phyloP scores from a whole-genome alignment of 495 filamentous ascomycete species.

The Eremomyces bilateralis region DNA sequence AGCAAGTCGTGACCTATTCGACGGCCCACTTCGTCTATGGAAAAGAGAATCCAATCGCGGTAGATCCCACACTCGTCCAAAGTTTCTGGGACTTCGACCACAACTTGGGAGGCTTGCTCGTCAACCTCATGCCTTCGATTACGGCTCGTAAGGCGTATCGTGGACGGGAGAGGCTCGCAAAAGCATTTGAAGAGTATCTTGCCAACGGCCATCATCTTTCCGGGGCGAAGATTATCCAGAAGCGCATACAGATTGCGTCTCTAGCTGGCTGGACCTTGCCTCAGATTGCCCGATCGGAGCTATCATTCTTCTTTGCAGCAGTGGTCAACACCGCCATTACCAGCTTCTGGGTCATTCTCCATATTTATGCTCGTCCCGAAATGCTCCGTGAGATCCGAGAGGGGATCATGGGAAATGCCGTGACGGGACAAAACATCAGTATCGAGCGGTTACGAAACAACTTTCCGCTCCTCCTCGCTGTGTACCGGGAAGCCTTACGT shows the following conservation, averaged over 20 bases:
- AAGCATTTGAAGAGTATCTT: constrained; percentile 12
- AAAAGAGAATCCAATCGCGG: constrained; percentile 12
- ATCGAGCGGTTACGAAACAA: not conserved
- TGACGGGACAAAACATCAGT: constrained; percentile 1
- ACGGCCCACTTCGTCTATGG: constrained; percentile 10
- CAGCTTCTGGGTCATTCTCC: constrained; percentile 8
- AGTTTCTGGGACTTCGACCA: constrained; percentile 15
- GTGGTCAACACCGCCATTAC: constrained; percentile 7
- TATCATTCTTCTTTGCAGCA: constrained; percentile 4
- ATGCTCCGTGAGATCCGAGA: constrained; percentile 6
- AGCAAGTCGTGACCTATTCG: constrained; percentile 5
- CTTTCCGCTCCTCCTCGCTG: constrained; percentile 6
- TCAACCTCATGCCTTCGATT: constrained; percentile 8
- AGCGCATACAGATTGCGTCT: constrained; percentile 6
- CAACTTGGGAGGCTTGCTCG: constrained; percentile 6
- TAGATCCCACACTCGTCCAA: constrained; percentile 10
- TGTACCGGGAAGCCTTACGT: constrained; percentile 8
- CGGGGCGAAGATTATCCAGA: constrained; percentile 9
- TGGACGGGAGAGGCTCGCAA: constrained; percentile 10
- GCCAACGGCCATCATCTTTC: constrained; percentile 5
- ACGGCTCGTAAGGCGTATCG: constrained; percentile 10
- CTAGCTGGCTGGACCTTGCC: constrained; percentile 6
- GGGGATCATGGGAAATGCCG: constrained; percentile 1
- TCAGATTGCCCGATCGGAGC: constrained; percentile 2
- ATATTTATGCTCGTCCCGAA: constrained; percentile 5